Conservation (phyloP, 257 asterid genomes). For the Fraxinus quadrangulata region DNA sequence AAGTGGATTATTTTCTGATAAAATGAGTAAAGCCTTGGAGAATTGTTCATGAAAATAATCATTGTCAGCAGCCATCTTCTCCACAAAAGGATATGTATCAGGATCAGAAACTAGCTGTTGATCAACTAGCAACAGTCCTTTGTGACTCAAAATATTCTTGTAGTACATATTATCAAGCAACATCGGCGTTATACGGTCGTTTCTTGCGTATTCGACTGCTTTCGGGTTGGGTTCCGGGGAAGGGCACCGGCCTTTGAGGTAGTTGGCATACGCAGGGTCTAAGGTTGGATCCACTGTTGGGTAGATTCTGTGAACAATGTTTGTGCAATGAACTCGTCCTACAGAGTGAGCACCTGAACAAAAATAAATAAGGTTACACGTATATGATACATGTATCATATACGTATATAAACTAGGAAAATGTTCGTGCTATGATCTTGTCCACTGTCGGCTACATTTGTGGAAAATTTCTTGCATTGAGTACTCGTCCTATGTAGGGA, state of each 20-base stretch:
- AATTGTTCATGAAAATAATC: conserved; percentile 67
- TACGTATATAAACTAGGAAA: too few species aligned
- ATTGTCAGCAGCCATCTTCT: conserved; percentile 74
- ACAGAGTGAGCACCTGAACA: conserved; percentile 72
- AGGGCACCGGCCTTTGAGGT: conserved; percentile 74
- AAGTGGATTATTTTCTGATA: conserved; percentile 78
- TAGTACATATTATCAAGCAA: conserved; percentile 70
- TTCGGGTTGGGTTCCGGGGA: conserved; percentile 48
- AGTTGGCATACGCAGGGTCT: conserved; percentile 47
- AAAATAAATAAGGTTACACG: not conserved
- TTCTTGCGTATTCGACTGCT: conserved; percentile 57
- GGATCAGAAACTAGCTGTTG: conserved; percentile 61
- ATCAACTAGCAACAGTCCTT: conserved; percentile 57
- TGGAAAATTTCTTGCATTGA: too few species aligned
- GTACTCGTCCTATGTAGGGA: too few species aligned
- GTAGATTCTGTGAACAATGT: conserved; percentile 65
- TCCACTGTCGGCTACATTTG: too few species aligned
- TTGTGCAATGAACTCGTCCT: conserved; percentile 74
- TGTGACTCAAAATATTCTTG: conserved; percentile 56
- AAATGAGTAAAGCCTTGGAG: conserved; percentile 48
- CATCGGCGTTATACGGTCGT: conserved; percentile 61
- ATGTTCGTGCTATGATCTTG: too few species aligned
- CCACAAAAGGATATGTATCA: conserved; percentile 59
- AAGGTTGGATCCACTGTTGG: conserved; percentile 67
- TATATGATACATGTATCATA: too few species aligned